Percentiles rank a stretch among this genome's conserved stretches.
Conservation (phyloP, 139 green algal species). For the Astrephomene gubernaculifera region DNA sequence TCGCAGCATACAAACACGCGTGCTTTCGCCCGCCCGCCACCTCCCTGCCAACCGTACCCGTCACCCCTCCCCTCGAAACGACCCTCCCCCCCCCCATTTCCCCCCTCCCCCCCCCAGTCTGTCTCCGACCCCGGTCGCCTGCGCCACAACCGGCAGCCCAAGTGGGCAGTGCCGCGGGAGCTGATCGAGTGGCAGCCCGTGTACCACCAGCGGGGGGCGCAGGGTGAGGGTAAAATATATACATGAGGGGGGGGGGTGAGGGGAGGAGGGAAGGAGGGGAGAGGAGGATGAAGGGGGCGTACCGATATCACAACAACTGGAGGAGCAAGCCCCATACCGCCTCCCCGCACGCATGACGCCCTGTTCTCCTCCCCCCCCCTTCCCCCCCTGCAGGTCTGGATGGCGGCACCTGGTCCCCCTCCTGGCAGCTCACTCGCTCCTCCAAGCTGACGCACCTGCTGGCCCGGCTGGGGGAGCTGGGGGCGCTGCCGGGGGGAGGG, state of each 20-base stretch:
- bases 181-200: conserved; percentile 97
- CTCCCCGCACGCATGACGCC: not conserved
- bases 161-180: conserved; percentile 65
- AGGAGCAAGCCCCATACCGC: too few relatives aligned
- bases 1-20: not conserved
- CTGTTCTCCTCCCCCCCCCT: not conserved
- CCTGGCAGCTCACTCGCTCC: conserved; percentile 79
- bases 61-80: not conserved
- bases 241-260: too few relatives aligned
- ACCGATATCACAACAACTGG: not conserved
- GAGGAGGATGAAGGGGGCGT: not conserved
- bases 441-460: conserved; percentile 84
- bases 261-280: too few relatives aligned
- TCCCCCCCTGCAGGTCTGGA: conserved; percentile 27
- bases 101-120: conserved; percentile 2
- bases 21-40: not conserved
- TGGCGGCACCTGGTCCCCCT: conserved; percentile 79
- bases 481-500: conserved; percentile 41
- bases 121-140: too few relatives aligned
- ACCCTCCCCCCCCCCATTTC: not conserved
- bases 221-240: too few relatives aligned
- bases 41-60: not conserved
- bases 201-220: conserved; percentile 81
- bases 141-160: too few relatives aligned
- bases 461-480: conserved; percentile 65